phyloP scores from a whole-genome alignment of 257 asterid species.

The Primulina eburnea region DNA sequence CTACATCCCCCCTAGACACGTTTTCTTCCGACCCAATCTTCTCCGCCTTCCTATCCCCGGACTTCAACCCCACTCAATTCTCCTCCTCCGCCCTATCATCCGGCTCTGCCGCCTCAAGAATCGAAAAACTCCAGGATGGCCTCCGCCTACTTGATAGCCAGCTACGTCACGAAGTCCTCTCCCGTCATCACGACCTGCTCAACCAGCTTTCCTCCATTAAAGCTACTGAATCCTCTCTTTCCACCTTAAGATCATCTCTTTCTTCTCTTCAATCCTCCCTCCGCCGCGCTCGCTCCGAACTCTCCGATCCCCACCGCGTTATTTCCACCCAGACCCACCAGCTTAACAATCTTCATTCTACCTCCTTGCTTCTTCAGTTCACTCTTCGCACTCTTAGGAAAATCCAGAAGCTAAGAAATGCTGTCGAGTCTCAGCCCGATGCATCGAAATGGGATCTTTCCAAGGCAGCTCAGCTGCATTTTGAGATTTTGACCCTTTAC shows the following conservation, averaged over 20 bases:
- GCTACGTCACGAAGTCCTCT: conserved; percentile 83
- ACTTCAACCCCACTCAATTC: conserved; percentile 80
- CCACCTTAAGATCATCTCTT: conserved; percentile 70
- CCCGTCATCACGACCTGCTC: conserved; percentile 80
- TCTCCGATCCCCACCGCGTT: conserved; percentile 74
- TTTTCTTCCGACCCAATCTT: conserved; percentile 84
- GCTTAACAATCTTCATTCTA: conserved; percentile 64
- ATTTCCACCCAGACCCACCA: conserved; percentile 67
- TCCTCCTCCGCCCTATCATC: conserved; percentile 96
- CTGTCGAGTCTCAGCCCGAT: conserved; percentile 51
- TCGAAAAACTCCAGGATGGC: conserved; percentile 87
- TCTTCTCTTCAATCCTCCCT: conserved; percentile 75
- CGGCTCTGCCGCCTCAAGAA: conserved; percentile 91
- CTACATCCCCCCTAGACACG: conserved; percentile 42
- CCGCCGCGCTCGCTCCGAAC: conserved; percentile 66
- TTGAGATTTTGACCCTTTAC: conserved; percentile 65
- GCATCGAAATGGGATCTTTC: conserved; percentile 76
- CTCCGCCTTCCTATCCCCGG: conserved; percentile 78
- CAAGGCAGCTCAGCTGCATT: conserved; percentile 89
- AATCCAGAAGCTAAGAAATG: conserved; percentile 60
- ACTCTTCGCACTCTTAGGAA: conserved; percentile 61
- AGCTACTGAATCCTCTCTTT: conserved; percentile 69
- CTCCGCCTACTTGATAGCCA: conserved; percentile 76
- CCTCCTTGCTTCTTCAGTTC: conserved; percentile 58
- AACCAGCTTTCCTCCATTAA: conserved; percentile 78